Base-by-base conservation (phyloP, 116 monocot genomes). In the Posidonia oceanica region DNA sequence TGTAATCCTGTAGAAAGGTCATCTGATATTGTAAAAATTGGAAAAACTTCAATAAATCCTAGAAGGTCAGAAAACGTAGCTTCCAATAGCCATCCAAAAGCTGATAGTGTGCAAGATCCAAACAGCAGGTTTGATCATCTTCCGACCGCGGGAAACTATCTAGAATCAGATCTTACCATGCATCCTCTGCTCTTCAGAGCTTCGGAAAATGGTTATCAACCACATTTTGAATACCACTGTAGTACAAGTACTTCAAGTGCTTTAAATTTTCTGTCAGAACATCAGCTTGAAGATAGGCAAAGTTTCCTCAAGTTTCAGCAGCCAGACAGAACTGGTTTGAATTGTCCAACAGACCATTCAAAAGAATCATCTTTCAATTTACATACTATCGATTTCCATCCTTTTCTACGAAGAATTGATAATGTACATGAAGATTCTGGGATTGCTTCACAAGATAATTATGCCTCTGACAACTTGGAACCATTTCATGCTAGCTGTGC, bases 101-200 rank as follows among this genome's bases (percentile, higher is more conserved):
- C 5, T 66, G 70, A 63, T 39, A 38, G 18, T 20, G 57, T 54
- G 39, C 71, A 56, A 63, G 74, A 71, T 82, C 70, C 48, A 55
- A 53, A 48, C 29, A 52, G 36, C 42, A 52, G 14, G 71, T 54
- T 37, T 63, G 67, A 67, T 72, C 77, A 73, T 21, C 66, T 21
- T 74, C 57, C 53, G 11, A 67, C 74, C 59, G 83, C 79, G 62
- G 89, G 85, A 60, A 85, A 79, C 58, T 36, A 71, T 22, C 56
- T 69, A 54, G 91, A 81, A 62, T 77, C 80, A 59, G 89, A 93
- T 61, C 74, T 88, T 21, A 88, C 84, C 21, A 80, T 98, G 86
- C 93, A 92, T 77, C 98, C 89, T 69, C 77, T 93, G 67, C 62
- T 90, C 37, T 98, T 93, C 39, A 82, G 87, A 73, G 75, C 68